These are phyloP conservation scores for Cercophora sp. DNA, from an alignment of 495 filamentous ascomycete species.

Conservation along the genomic window DNA sequence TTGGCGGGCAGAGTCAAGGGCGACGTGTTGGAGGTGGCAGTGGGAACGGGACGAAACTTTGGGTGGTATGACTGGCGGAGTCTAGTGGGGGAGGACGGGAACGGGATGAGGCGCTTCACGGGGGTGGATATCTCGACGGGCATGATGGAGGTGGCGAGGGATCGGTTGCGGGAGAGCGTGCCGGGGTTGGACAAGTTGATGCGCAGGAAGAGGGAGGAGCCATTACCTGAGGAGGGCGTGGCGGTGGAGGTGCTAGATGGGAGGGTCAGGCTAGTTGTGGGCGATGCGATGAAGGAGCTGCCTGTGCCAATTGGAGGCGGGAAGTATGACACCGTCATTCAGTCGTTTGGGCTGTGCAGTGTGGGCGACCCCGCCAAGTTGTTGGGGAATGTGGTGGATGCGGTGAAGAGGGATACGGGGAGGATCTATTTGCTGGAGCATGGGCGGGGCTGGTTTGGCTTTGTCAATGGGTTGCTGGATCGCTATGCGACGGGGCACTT, in stretches of 20 bases:
- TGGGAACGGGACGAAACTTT: slow-evolving; percentile 87
- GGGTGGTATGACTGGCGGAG: slow-evolving; percentile 61
- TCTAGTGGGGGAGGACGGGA: slow-evolving; percentile 15
- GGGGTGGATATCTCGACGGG: slow-evolving; percentile 42
- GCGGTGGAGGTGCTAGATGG: slow-evolving; percentile 32
- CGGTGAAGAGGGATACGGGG: slow-evolving; percentile 54
- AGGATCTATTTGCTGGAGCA: slow-evolving; percentile 88
- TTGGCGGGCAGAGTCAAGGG: slow-evolving; percentile 63
- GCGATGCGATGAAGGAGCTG: slow-evolving; percentile 33
- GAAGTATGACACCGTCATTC: slow-evolving; percentile 80
- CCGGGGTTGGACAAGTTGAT: slow-evolving; percentile 31
- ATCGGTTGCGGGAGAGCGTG: slow-evolving; percentile 29
- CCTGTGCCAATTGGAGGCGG: slow-evolving; percentile 15
- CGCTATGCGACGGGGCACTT: slow-evolving; percentile 73
- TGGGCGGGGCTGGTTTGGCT: slow-evolving; percentile 70
- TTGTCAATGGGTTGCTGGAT: slow-evolving; percentile 77
- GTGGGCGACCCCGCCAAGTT: slow-evolving; percentile 68
- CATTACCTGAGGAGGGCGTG: slow-evolving; percentile 14
- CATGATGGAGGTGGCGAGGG: slow-evolving; percentile 42
- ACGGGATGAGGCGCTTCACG: slow-evolving; percentile 32
- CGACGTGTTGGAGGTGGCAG: slow-evolving; percentile 82
- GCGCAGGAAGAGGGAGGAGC: slow-evolving; percentile 19
- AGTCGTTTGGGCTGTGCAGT: slow-evolving; percentile 92
- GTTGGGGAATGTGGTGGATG: slow-evolving; percentile 54
- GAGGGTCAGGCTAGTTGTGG: slow-evolving; percentile 35